Conservation (phyloP, 306 rosid species). For the Alnus glutinosa region DNA sequence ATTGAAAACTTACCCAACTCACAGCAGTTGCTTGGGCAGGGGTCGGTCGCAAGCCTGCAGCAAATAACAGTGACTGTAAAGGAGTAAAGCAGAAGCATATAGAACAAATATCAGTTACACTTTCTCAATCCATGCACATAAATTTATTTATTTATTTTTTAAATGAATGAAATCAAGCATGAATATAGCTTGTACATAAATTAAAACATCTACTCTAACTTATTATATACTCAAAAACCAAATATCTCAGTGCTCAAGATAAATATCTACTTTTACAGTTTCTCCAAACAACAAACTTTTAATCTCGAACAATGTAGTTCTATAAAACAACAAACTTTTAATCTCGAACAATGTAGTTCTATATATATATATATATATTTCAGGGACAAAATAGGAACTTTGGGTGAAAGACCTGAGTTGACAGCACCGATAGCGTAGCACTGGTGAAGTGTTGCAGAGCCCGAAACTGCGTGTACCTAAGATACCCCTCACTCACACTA, state of each 20-base stretch:
- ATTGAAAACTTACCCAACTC: constrained; percentile 80
- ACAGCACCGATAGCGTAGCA: constrained; percentile 82
- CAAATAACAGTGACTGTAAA: constrained; percentile 94
- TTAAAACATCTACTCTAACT: background rate
- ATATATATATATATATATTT: background rate
- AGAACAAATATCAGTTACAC: constrained; percentile 30
- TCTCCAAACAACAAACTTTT: too few relatives aligned
- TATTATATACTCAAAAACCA: background rate
- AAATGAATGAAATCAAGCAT: background rate
- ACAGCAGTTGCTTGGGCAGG: constrained; percentile 97
- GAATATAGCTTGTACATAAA: background rate
- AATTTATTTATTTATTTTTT: background rate
- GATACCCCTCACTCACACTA: constrained; percentile 94
- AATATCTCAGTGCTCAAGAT: background rate
- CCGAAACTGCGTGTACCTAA: constrained; percentile 89
- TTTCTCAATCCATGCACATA: constrained; percentile 10
- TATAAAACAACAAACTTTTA: too few relatives aligned
- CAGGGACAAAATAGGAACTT: background rate
- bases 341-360: too few relatives aligned
- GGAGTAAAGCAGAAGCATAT: constrained; percentile 46
- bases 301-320: too few relatives aligned
- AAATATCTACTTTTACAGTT: background rate
- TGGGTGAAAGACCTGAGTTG: constrained; percentile 76
- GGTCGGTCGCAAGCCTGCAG: constrained; percentile 98
- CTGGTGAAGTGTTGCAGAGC: constrained; percentile 85